Evolutionary conservation across 2,329 filamentous ascomycete species (phyloP), one percentile per base, ranked within the genome.

Genomic region (Thyridium curvatum): DNA sequence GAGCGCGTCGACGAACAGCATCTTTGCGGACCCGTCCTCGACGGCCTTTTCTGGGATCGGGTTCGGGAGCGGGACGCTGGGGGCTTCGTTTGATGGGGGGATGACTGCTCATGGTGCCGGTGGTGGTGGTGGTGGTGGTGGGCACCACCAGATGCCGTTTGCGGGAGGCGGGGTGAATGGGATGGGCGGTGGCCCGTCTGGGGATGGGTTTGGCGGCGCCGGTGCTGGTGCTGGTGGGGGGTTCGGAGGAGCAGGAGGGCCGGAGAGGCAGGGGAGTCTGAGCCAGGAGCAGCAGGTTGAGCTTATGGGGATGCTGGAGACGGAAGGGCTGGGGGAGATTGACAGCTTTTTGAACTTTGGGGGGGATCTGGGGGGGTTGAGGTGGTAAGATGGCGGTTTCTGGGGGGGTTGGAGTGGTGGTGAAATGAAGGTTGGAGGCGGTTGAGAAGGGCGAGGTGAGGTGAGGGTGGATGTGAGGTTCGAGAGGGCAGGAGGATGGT

Each of bases 221-320:
- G 42, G 41, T 10, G 32, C 47, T 13, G 49, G 46, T 30, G 46
- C 42, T 15, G 9, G 34, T 8, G 32, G 31, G 18, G 41, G 42
- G 12, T 21, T 32, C 30, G 32, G 34, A 8, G 32, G 10, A 13
- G n/a, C n/a, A n/a, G n/a, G n/a, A n/a, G n/a, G n/a, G n/a, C 59
- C 64, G 18, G 74, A 75, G 54, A 74, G 71, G 42, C 79, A 78
- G 51, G 87, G 80, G 47, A 85, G 73, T 42, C 66, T 94, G 26
- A 90, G 81, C 42, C 83, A 89, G 46, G 77, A 87, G 52, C 86
- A 94, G 60, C 87, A 93, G 60, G 64, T 82, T 46, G 86, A 94
- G 64, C 67, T 94, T 30, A 88, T 94, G 84, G 79, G 82, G 40
- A 80, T 81, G 35, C 71, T 94, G 28, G 85, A 93, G 58, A 84